Base-by-base conservation (phyloP, 2,329 filamentous ascomycete genomes). In the Periconia macrospinosa region DNA sequence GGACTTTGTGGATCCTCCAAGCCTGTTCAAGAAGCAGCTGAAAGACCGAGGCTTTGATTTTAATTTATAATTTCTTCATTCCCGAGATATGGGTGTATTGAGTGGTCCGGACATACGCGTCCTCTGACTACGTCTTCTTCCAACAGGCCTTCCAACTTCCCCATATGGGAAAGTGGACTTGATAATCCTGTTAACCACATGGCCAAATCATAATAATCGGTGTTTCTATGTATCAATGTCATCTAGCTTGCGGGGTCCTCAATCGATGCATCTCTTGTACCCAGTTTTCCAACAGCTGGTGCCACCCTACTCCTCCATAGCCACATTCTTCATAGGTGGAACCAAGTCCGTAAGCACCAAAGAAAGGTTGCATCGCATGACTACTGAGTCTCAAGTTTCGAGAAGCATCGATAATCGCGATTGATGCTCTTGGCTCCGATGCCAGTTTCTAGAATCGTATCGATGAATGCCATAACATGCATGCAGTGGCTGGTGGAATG, bases 1-100 rank as follows among this genome's bases (percentile, higher is more conserved):
- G 2, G 35, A 45, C 13, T 52, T 49, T 41, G 52, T 57, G 18
- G 49, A 54, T 11, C 55, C 54, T 5, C 40, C 27, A 30, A 54
- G 52, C 33, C 33, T 54, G 37, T 57, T 54, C 41, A 37, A 46
- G 17, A 41, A 52, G 13, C 55, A 54, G 46, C 46, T 54, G 18
- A 51, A 45, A n/a, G 52, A 57, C 48, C 48, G 55, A 30, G 52
- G 55, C 13, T 54, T 57, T 50, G 45, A 50, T 27, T 45, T 50
- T 30, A n/a, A 20, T 15, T 43, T 50, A 1, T 51, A 30, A 48
- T 27, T 44, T 37, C 23, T 27, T 27, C 23, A 27, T 27, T 37
- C 33, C 11, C 15, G 15, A n/a, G 33, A 37, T 37, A n/a, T 13
- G 5, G 33, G 30, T 8, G 13, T 8, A 13, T 13, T 33, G 7